Base-by-base conservation (phyloP, 495 filamentous ascomycete species). In the Daldinia decipiens region DNA sequence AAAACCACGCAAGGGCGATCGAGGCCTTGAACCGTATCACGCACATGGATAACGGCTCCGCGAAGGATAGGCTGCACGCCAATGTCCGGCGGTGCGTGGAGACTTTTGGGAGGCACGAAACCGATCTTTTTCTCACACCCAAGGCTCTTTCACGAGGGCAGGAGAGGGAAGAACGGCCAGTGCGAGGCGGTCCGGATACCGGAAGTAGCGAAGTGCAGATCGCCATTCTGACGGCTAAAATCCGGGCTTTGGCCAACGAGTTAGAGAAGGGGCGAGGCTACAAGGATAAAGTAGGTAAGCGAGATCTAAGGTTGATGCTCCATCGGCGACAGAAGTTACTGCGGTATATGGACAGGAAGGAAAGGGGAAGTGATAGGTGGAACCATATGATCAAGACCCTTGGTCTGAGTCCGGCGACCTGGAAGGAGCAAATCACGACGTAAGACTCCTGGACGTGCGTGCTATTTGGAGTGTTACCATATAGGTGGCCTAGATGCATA, bases 131-230 rank as follows among this genome's bases (percentile, higher is more conserved):
- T 1, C 82, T 98, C 2, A 82, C 84, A 17, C 86, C 88, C 3
- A 89, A 88, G 65, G 71, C 81, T 36, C 74, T 74, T 6, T 79
- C 78, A 0, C 74, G 73, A 19, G 75, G 71, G 36, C 78, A 82
- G 53, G 81, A 83, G 40, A 74, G 65, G 13, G 65, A 73, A 40
- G 77, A 82, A 51, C 85, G 86, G 76, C 90, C 87, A 0, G 87
- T 88, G 17, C 90, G 95, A 5, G 90, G 90, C 12, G 95, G 95
- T 0, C 91, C 89, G 0, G 95, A 99, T 78, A 98, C 94, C 9
- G 95, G 95, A 3, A 95, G 91, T 60, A 90, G 91, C 19, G 95
- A 99, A 80, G 95, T 99, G 51, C 95, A 99, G 83, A 93, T 94
- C 69, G 94, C 93, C n/a, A 95, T 99, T 70, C 80, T 99, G 77